Base-by-base conservation (phyloP, 768 basidiomycete species). In the Sporobolomyces pararoseus region DNA sequence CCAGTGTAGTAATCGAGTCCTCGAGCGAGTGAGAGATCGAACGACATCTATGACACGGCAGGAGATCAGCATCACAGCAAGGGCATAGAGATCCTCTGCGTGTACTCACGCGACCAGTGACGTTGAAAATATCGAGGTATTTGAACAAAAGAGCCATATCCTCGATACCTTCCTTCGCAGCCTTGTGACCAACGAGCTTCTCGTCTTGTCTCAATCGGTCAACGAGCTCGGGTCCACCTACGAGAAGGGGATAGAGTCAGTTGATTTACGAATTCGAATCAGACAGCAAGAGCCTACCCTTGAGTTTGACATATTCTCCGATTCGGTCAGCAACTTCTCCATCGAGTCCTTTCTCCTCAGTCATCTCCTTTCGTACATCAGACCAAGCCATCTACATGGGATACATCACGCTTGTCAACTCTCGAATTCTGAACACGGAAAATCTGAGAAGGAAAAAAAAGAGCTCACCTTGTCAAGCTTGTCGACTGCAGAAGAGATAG, bases 1-100 rank as follows among this genome's bases (percentile, higher is more conserved):
- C 96, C 96, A 2, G 95, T 99, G 81, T 99, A 98, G 80, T 99
- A 98, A 79, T 98, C 96, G 27, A 98, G 84, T 46, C 95, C 95
- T 37, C 95, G 88, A n/a, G 95, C 95, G 19, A 99, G 86, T 3
- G 93, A 96, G 73, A 98, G 85, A 80, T 99, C 95, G 78, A 99
- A 97, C 4, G 91, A 94, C 76, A 99, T 85, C 90, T 93, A 72
- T 37, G 39, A 72, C n/a, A 42, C 39, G 39, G 9, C 39, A 42
- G 17, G 39, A 17, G 39, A 42, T 42, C 39, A 42, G 39, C 39
- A 42, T 9, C 39, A n/a, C n/a, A n/a, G n/a, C n/a, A n/a, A n/a
- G n/a, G 39, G 17, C 17, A 42, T 17, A 42, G 13, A 47, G 13
- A 23, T 47, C 46, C 7, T 13, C 46, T 47, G n/a, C 19, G 39